Evolutionary conservation across 1,284 basidiomycete species (phyloP).

Genomic region (Flammula alnicola): DNA sequence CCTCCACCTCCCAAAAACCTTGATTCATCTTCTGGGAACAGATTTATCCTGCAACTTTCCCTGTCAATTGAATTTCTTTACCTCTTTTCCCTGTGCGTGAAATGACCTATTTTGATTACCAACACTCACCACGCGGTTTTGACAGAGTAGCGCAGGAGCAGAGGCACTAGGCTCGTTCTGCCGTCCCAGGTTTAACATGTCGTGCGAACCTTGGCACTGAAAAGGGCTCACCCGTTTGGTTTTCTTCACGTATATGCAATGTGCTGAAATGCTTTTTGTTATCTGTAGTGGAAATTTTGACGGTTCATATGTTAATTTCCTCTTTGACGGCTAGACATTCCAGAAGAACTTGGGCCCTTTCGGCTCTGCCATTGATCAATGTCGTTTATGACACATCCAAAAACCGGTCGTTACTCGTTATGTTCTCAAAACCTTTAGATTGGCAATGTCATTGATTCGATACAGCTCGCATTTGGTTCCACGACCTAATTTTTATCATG

Average conservation of each 20-base stretch:
- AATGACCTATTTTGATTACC: conserved; percentile 6
- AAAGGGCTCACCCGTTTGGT: neutral
- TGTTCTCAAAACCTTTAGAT: neutral
- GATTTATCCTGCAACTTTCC: conserved; percentile 12
- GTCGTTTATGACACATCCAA: conserved; percentile 10
- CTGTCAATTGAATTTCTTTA: conserved; percentile 10
- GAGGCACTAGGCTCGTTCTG: neutral
- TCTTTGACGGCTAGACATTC: conserved; percentile 11
- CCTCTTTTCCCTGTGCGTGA: neutral
- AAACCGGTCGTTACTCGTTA: conserved; percentile 6
- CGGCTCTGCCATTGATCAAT: conserved; percentile 1
- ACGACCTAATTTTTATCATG: neutral
- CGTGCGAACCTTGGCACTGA: conserved; percentile 16
- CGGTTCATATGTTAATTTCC: conserved; percentile 10
- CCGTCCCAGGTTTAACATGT: conserved; percentile 21
- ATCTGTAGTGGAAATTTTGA: conserved; percentile 6
- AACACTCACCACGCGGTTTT: conserved; percentile 12
- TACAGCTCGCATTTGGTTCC: neutral
- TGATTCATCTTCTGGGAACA: conserved; percentile 1
- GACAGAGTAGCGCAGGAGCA: neutral
- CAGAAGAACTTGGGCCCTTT: conserved; percentile 11
- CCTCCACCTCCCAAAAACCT: too few relatives aligned
- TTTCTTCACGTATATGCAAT: too few relatives aligned
- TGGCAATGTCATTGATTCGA: neutral
- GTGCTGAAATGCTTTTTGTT: conserved; percentile 9